These are phyloP conservation scores for Cyberlindnera petersonii DNA, from an alignment of 805 yeast genomes.

Conservation along the genomic window DNA sequence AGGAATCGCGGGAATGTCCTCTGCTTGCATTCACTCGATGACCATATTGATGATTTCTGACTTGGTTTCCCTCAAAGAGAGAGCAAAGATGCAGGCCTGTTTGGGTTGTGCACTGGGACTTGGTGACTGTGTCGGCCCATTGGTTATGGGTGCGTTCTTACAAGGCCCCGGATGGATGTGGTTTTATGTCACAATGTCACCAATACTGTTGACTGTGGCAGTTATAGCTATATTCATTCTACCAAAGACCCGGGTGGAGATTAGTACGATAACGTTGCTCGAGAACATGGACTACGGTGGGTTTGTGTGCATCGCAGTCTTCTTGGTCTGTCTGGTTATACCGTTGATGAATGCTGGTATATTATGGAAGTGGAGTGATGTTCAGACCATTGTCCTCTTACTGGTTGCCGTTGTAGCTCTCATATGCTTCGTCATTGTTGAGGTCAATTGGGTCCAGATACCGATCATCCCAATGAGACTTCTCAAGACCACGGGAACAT, in stretches of 20 bases:
- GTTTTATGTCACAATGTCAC: slow-evolving; percentile 48
- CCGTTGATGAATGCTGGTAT: slow-evolving; percentile 14
- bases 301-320: slow-evolving; percentile 3
- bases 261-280: slow-evolving; percentile 3
- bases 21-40: slow-evolving; percentile 49
- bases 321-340: slow-evolving; percentile 12
- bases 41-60: slow-evolving; percentile 51
- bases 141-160: slow-evolving; percentile 49
- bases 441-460: slow-evolving; percentile 41
- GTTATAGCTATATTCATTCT: background rate
- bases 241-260: background rate
- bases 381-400: background rate
- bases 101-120: slow-evolving; percentile 46
- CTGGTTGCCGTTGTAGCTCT: slow-evolving; percentile 27
- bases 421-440: slow-evolving; percentile 40
- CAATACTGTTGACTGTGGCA: slow-evolving; percentile 13
- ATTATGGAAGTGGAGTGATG: slow-evolving; percentile 7
- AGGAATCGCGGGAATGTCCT: slow-evolving; percentile 53
- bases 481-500: slow-evolving; percentile 35
- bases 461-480: slow-evolving; percentile 52
- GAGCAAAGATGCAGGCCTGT: slow-evolving; percentile 55
- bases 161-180: slow-evolving; percentile 44
- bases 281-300: slow-evolving; percentile 11
- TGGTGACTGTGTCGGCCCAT: slow-evolving; percentile 55
- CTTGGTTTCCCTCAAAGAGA: slow-evolving; percentile 43